Percentiles rank a stretch among this genome's conserved stretches.
These are phyloP conservation scores for Venturia aucupariae DNA, from an alignment of 2,329 filamentous ascomycete species.

Conservation along the genomic window DNA sequence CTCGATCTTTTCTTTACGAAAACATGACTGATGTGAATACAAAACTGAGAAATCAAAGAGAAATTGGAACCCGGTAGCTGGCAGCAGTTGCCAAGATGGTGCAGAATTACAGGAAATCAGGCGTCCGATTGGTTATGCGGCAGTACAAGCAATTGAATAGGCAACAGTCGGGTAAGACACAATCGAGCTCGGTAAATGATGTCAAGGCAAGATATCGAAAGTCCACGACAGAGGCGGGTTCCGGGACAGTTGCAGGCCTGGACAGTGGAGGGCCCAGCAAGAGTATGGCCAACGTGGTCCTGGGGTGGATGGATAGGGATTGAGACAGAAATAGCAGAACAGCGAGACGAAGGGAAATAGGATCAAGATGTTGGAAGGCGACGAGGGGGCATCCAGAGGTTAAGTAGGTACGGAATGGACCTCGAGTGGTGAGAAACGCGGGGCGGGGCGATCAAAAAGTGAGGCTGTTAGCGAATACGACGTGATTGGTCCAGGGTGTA, in stretches of 20 bases:
- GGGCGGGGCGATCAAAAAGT: not conserved
- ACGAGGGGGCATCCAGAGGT: not conserved
- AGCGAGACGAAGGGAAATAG: not conserved
- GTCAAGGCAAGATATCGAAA: not conserved
- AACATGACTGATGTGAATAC: not conserved
- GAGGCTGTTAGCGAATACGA: not conserved
- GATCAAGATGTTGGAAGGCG: not conserved
- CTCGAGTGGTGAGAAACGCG: not conserved
- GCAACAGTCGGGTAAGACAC: not conserved
- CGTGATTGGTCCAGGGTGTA: not conserved
- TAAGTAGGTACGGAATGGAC: not conserved
- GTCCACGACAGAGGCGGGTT: not conserved
- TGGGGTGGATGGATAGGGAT: not conserved
- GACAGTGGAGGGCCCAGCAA: not conserved
- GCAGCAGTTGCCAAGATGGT: not conserved
- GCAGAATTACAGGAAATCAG: not conserved
- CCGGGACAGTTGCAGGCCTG: not conserved
- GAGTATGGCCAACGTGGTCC: not conserved
- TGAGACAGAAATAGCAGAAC: not conserved
- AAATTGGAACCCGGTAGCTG: not conserved
- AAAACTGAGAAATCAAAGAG: not conserved
- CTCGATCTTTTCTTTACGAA: not conserved
- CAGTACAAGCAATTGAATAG: not conserved
- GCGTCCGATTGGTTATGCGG: not conserved
- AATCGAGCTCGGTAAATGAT: not conserved